Conservation (phyloP, 2,329 filamentous ascomycete species). For the Metarhizium robertsii region DNA sequence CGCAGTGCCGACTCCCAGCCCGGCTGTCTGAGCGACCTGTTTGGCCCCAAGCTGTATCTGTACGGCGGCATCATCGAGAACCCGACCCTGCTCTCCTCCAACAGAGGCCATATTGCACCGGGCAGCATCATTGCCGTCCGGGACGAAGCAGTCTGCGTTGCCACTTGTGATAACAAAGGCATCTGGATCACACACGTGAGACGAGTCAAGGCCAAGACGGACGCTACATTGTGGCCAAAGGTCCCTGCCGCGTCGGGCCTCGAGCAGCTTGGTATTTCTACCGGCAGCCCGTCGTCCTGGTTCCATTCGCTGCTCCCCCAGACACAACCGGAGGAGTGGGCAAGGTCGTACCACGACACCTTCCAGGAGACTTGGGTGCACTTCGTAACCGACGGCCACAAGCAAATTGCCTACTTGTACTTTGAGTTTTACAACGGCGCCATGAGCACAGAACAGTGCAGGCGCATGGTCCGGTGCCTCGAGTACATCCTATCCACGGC, state of each 20-base stretch:
- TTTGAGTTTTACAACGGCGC: conserved; percentile 35
- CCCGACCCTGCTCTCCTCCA: conserved; percentile 5
- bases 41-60: conserved; percentile 27
- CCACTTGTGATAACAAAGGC: conserved; percentile 27
- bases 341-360: conserved; percentile 17
- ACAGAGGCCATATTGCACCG: background rate
- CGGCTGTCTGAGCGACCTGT: conserved; percentile 26
- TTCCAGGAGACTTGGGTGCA: conserved; percentile 32
- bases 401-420: conserved; percentile 27
- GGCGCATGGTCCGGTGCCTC: conserved; percentile 24
- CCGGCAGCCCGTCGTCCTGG: conserved; percentile 9
- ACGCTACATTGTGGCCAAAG: conserved; percentile 30
- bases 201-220: conserved; percentile 25
- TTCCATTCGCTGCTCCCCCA: conserved; percentile 7
- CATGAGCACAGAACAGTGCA: conserved; percentile 30
- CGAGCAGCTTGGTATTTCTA: conserved; percentile 21
- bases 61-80: conserved; percentile 32
- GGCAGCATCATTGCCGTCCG: conserved; percentile 25
- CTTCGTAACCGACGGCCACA: conserved; percentile 15
- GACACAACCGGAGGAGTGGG: conserved; percentile 16
- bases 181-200: conserved; percentile 32
- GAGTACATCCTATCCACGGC: conserved; percentile 21
- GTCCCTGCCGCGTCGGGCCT: conserved; percentile 27
- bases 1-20: conserved; percentile 32
- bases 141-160: conserved; percentile 25